phyloP scores from a whole-genome alignment of 2,329 filamentous ascomycete species.

The Dactylellina haptotyla region DNA sequence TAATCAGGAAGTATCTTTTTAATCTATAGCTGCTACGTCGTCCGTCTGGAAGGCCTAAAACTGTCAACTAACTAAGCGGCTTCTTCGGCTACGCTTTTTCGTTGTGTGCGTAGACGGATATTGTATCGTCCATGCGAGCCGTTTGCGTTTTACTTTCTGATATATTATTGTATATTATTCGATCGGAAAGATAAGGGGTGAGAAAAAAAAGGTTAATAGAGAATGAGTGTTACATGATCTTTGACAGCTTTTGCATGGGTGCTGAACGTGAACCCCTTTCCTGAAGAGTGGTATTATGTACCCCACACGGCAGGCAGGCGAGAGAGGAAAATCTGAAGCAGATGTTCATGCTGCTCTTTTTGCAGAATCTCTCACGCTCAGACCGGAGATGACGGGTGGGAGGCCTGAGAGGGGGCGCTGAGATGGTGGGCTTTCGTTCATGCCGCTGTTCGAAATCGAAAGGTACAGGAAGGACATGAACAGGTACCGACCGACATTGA shows the following conservation, averaged over 20 bases:
- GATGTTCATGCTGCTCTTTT: not conserved
- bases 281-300: too few species aligned
- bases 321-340: constrained; percentile 3
- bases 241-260: constrained; percentile 1
- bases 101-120: not conserved
- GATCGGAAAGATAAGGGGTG: not conserved
- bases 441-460: too few species aligned
- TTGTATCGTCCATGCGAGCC: constrained; percentile 4
- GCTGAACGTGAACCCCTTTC: too few species aligned
- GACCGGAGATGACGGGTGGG: constrained; percentile 2
- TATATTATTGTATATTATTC: not conserved
- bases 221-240: not conserved
- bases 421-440: not conserved
- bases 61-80: too few species aligned
- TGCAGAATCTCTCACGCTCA: not conserved
- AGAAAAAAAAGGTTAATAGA: not conserved
- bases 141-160: not conserved
- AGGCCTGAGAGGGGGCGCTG: not conserved
- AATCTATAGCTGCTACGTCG: too few species aligned
- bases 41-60: too few species aligned
- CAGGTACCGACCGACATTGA: too few species aligned
- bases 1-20: too few species aligned
- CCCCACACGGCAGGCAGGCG: too few species aligned
- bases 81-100: too few species aligned
- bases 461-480: too few species aligned